Evolutionary conservation across 345 rosid species (phyloP), one percentile per base, ranked within the genome.

Genomic region (Brassica carinata): DNA sequence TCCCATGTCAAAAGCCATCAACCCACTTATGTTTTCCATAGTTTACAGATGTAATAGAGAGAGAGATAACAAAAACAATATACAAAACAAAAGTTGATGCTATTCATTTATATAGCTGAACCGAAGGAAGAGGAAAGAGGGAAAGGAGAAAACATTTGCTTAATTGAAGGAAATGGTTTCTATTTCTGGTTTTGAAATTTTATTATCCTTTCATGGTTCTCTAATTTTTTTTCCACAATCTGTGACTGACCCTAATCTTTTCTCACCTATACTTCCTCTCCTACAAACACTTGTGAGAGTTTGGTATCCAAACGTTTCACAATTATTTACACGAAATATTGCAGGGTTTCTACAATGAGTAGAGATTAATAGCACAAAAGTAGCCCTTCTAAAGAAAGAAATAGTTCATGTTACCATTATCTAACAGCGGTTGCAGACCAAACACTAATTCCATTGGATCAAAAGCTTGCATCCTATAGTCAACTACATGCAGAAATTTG

Each of bases 1-100:
- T 57, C 84, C 81, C 94, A 90, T 87, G 78, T 90, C 88, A 64
- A 91, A 88, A 64, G 76, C 69, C 71, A 68, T 72, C 36, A 62
- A 18, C 59, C 66, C 88, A 61, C 66, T 38, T 71, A 82, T 77
- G 74, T 79, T 86, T 77, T 87, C 88, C 94, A 87, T 90, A 48
- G 26, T 74, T 73, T 67, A 59, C 27, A 48, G 80, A 61, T 10
- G 15, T 53, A 53, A n/a, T 53, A n/a, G 18, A 71, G 51, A 69
- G 26, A 51, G 55, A 77, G 74, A 53, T 26, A 69, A 51, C 77
- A 43, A 67, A 40, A 69, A 69, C 48, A 69, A 33, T 19, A 18
- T 19, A 70, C 14, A 27, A 64, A 19, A 59, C 3, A 70, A 51
- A 67, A 67, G 64, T 33, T 69, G 64, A 53, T 74, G 79, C 68